Evolutionary conservation across 208 protist species (phyloP).

Genomic region (Leishmania gerbilli): DNA sequence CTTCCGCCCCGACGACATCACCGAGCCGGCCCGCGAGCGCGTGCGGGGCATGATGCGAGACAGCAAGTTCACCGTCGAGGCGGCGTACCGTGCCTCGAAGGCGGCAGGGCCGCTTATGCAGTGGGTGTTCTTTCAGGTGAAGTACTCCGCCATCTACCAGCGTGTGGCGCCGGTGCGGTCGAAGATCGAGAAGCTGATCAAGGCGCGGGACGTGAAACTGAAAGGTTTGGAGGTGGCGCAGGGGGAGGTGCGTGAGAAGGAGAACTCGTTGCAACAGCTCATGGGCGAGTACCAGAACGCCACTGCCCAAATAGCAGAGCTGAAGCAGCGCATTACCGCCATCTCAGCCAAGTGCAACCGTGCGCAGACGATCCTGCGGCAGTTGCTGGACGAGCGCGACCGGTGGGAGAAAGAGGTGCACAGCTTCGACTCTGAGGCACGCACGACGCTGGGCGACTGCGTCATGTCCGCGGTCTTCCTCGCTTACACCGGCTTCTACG

Average conservation of each 20-base stretch:
- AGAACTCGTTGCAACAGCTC: constrained; percentile 83
- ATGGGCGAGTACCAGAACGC: constrained; percentile 96
- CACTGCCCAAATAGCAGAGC: constrained; percentile 90
- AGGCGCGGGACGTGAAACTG: constrained; percentile 64
- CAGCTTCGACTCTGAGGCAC: constrained; percentile 86
- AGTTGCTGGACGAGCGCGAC: constrained; percentile 92
- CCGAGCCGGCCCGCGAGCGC: constrained; percentile 51
- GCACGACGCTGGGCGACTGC: constrained; percentile 96
- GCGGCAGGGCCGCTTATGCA: constrained; percentile 97
- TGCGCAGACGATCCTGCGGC: constrained; percentile 91
- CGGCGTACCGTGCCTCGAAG: constrained; percentile 94
- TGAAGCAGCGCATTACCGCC: constrained; percentile 88
- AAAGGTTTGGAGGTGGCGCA: constrained; percentile 57
- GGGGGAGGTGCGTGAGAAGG: constrained; percentile 86
- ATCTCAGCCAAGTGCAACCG: constrained; percentile 92
- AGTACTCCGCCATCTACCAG: constrained; percentile 94
- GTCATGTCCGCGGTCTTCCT: constrained; percentile 96
- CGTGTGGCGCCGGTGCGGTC: constrained; percentile 93
- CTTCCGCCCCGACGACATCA: constrained; percentile 94
- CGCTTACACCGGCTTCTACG: constrained; percentile 98
- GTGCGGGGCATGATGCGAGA: constrained; percentile 90
- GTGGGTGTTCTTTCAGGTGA: constrained; percentile 96
- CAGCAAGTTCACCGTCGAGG: constrained; percentile 94
- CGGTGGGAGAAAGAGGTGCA: constrained; percentile 94
- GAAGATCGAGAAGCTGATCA: constrained; percentile 91